Base-by-base conservation (phyloP, 306 rosid genomes). In the Canavalia ensiformis region DNA sequence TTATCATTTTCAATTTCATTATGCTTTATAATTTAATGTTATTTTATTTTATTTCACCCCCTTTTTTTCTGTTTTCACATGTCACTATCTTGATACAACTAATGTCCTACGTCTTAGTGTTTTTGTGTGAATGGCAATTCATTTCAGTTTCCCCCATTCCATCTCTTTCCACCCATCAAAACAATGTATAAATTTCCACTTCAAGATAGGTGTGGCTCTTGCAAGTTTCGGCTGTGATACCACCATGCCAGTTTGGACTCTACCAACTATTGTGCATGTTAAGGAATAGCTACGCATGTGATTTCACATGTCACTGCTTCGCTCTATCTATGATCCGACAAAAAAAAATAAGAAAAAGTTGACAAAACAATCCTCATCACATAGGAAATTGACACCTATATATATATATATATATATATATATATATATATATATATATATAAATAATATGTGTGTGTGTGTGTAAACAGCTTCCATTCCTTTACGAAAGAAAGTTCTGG, bases 241-340 rank as follows among this genome's bases (percentile, higher is more conserved):
- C 54, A 67, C 30, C 33, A 42, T 50, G 74, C 67, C 79, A 70
- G 67, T 76, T 81, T 71, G 84, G 73, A 66, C 8, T 59, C 29
- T 28, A 55, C 47, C 49, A 35, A 62, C 66, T 52, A 45, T 37
- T 81, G 68, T 41, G 83, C 56, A 72, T 85, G 78, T 81, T 85
- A 79, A 77, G 39, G 77, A 72, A 75, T 77, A 81, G 77, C 46
- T 34, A 73, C 34, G 12, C 88, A 82, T 82, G 86, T 86, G 86
- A 86, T 82, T 52, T 68, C 86, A 77, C 88, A 77, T 86, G 88
- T 77, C 78, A 66, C 58, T 47, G 59, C 79, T 35, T 68, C 79
- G 1, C 79, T 67, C 68, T 50, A 10, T 70, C 62, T 71, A 44
- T 65, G 13, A 77, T 10, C 72, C 67, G 75, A 77, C 64, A 76